These are phyloP conservation scores for Zygnema circumcarinatum DNA, from an alignment of 139 green algal species.

Conservation along the genomic window DNA sequence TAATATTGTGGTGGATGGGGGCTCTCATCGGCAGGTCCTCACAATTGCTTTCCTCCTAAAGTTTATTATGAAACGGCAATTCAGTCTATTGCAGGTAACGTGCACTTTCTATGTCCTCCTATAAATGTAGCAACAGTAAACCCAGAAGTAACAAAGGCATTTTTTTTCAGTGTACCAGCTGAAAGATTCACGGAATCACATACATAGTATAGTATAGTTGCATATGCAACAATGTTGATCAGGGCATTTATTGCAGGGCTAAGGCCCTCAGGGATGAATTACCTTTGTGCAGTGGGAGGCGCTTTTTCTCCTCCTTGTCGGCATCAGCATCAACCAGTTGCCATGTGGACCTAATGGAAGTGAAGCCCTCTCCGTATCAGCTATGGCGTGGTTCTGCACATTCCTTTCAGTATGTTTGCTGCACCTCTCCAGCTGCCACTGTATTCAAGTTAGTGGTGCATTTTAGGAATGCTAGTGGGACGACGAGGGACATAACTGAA, in stretches of 20 bases:
- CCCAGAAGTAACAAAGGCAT: too few species aligned
- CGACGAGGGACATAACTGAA: too few species aligned
- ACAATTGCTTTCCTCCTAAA: conserved; percentile 91
- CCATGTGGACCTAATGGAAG: conserved; percentile 23
- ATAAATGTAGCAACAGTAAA: too few species aligned
- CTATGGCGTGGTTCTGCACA: conserved; percentile 60
- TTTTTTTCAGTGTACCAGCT: too few species aligned
- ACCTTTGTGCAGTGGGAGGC: conserved; percentile 88
- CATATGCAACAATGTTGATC: too few species aligned
- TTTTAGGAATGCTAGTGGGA: too few species aligned
- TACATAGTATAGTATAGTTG: too few species aligned
- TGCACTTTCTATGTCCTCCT: not conserved
- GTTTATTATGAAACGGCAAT: conserved; percentile 75
- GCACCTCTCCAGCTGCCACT: not conserved
- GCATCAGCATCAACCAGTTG: conserved; percentile 97
- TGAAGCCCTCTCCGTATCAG: conserved; percentile 5
- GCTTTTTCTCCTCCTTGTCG: conserved; percentile 89
- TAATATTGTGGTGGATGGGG: too few species aligned
- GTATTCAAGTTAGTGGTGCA: not conserved
- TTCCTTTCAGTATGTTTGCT: conserved; percentile 55
- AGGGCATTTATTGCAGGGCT: too few species aligned
- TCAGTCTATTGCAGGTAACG: conserved; percentile 76
- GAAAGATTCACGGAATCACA: too few species aligned
- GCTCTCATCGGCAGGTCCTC: conserved; percentile 75
- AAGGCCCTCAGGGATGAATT: too few species aligned